Conservation (phyloP, 2,329 filamentous ascomycete species). For the Cordyceps javanica region DNA sequence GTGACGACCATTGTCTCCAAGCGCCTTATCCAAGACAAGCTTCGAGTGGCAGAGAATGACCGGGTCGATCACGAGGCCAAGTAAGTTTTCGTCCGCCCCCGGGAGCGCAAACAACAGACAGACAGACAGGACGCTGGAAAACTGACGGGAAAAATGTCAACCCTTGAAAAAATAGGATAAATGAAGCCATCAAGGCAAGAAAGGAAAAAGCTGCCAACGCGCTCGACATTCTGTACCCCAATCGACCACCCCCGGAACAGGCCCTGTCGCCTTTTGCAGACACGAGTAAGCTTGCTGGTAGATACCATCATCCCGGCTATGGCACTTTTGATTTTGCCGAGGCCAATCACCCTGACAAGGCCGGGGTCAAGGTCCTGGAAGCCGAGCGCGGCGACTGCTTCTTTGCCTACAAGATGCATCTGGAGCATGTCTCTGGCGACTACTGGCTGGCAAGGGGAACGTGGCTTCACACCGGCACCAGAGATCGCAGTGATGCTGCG, state of each 20-base stretch:
- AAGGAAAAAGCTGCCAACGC: too few species aligned
- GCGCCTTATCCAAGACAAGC: too few species aligned
- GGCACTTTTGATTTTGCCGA: not conserved
- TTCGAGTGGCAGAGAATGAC: too few species aligned
- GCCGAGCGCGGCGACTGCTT: not conserved
- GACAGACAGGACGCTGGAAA: too few species aligned
- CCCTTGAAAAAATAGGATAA: too few species aligned
- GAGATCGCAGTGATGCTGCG: not conserved
- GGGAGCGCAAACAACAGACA: too few species aligned
- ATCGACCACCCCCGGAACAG: not conserved
- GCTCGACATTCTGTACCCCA: not conserved
- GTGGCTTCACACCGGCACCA: not conserved
- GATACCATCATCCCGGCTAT: not conserved
- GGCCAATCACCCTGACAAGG: not conserved
- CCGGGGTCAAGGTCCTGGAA: not conserved
- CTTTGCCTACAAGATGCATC: not conserved
- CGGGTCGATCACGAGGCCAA: too few species aligned
- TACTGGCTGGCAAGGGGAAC: not conserved
- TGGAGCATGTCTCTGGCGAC: conserved; percentile 3
- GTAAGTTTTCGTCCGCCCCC: too few species aligned
- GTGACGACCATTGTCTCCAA: too few species aligned
- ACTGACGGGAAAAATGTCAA: too few species aligned
- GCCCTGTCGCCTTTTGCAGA: not conserved
- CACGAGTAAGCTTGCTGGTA: too few species aligned
- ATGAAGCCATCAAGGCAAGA: too few species aligned